A percentile compares a stretch with the other conserved stretches of the same genome.
These are phyloP conservation scores for Xanthoconium stramineum DNA, from an alignment of 768 basidiomycete genomes.

Conservation along the genomic window DNA sequence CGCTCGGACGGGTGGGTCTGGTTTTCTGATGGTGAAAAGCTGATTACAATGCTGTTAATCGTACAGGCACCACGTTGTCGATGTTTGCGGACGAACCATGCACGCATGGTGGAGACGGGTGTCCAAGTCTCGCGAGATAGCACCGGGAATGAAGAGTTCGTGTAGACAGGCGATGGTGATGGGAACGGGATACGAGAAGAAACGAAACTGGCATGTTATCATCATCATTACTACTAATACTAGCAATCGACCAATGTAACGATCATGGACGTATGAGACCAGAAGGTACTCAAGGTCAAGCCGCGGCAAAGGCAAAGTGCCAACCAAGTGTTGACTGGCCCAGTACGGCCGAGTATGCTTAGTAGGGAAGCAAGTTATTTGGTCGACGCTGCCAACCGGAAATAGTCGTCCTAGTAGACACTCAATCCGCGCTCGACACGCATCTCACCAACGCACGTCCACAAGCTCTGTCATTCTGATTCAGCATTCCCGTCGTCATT, in stretches of 20 bases:
- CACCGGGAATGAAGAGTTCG: not conserved
- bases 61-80: conserved; percentile 1
- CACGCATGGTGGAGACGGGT: not conserved
- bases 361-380: not conserved
- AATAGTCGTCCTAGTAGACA: too few relatives aligned
- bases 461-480: not conserved
- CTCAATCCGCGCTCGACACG: not conserved
- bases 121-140: conserved; percentile 7
- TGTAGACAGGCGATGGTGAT: not conserved
- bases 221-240: not conserved
- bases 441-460: not conserved
- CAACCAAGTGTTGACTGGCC: too few relatives aligned
- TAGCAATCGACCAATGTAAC: not conserved
- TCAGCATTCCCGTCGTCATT: not conserved
- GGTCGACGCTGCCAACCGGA: not conserved
- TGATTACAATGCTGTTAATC: too few relatives aligned
- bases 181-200: not conserved
- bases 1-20: not conserved
- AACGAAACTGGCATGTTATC: not conserved
- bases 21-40: not conserved
- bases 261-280: not conserved
- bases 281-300: too few relatives aligned
- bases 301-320: too few relatives aligned
- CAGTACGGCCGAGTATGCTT: too few relatives aligned
- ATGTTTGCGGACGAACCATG: not conserved